Evolutionary conservation across 805 yeast species (phyloP).

Genomic region (Cyberlindnera bimundalis): DNA sequence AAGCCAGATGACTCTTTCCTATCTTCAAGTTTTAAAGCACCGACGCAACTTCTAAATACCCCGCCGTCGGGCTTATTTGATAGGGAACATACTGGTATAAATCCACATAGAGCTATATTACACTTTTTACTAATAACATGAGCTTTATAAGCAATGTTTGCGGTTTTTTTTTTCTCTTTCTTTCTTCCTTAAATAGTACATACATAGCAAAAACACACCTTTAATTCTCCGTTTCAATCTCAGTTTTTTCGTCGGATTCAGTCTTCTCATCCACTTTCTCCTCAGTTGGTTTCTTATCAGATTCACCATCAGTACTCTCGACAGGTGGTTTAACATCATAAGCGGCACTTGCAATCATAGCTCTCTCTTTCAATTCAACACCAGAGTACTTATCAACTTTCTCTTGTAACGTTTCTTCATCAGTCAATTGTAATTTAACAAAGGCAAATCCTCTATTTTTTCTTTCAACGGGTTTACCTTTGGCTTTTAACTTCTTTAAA

Average conservation of each 20-base stretch:
- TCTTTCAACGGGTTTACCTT: conserved; percentile 42
- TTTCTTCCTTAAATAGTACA: no score
- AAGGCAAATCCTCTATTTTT: conserved; percentile 64
- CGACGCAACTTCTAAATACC: no score
- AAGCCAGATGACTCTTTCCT: no score
- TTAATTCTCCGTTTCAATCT: background rate
- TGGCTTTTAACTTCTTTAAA: conserved; percentile 40
- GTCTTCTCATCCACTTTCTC: background rate
- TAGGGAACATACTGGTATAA: no score
- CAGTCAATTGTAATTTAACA: conserved; percentile 40
- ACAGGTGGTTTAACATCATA: conserved; percentile 46
- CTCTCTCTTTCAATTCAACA: conserved; percentile 59
- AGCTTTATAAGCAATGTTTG: no score
- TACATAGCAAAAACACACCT: no score
- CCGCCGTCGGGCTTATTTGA: no score
- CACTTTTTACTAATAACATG: no score
- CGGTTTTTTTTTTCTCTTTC: no score
- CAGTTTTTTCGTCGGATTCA: background rate
- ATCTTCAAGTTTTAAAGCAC: no score
- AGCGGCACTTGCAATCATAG: conserved; percentile 67
- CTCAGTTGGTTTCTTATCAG: conserved; percentile 10
- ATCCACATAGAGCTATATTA: no score
- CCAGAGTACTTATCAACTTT: conserved; percentile 73
- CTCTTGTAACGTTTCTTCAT: conserved; percentile 46
- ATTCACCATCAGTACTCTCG: background rate